These are phyloP conservation scores for Trichoderma breve DNA, from an alignment of 2,329 filamentous ascomycete species.

Conservation along the genomic window DNA sequence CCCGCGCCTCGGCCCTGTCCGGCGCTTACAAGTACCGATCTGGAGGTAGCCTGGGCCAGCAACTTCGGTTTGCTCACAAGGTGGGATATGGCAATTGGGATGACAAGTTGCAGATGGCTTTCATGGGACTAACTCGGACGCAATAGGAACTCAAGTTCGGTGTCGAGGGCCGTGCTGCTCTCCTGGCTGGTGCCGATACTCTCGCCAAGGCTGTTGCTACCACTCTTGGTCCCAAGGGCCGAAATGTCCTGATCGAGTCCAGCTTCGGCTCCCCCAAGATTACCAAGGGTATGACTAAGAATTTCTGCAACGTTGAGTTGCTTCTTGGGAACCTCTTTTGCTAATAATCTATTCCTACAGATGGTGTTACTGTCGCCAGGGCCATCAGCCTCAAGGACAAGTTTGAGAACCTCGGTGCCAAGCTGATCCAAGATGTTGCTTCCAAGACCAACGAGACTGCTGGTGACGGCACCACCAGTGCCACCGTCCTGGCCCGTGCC, in stretches of 20 bases:
- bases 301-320: conserved; percentile 19
- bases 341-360: conserved; percentile 41
- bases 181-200: conserved; percentile 93
- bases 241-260: conserved; percentile 97
- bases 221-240: conserved; percentile 94
- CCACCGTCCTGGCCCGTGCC: conserved; percentile 91
- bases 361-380: conserved; percentile 86
- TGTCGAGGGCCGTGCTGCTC: conserved; percentile 84
- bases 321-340: background rate
- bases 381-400: conserved; percentile 95
- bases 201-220: conserved; percentile 94
- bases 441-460: conserved; percentile 99
- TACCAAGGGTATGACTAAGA: conserved; percentile 74
- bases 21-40: conserved; percentile 66
- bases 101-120: conserved; percentile 25
- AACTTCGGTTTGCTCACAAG: conserved; percentile 97
- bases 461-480: conserved; percentile 97
- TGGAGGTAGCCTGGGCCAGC: conserved; percentile 68
- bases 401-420: conserved; percentile 98
- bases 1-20: conserved; percentile 76
- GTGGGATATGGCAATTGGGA: conserved; percentile 47
- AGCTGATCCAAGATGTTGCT: conserved; percentile 94
- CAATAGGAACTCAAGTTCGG: conserved; percentile 93
- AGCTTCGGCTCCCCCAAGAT: conserved; percentile 99
- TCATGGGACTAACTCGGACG: conserved; percentile 26